Evolutionary conservation across 495 filamentous ascomycete species (phyloP).

Genomic region (Diplogelasinospora grovesii): DNA sequence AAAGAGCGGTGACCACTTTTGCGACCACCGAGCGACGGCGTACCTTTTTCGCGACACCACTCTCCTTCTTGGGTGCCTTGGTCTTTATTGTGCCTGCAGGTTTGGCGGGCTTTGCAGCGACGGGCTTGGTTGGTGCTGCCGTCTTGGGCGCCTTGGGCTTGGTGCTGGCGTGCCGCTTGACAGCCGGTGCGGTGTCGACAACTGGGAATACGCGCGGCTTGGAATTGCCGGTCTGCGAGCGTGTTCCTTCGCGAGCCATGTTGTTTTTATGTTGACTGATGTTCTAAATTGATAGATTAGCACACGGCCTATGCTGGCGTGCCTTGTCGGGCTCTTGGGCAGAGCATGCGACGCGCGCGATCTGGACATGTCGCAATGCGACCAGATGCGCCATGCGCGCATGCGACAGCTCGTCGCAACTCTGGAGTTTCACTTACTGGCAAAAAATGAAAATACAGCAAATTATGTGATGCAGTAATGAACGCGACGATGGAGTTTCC

Average conservation of each 20-base stretch:
- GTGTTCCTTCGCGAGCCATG: constrained; percentile 52
- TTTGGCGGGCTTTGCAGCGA: constrained; percentile 41
- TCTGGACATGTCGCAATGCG: constrained; percentile 9
- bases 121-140: constrained; percentile 24
- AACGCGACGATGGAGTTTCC: constrained; percentile 2
- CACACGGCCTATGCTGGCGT: constrained; percentile 1
- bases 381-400: neutral
- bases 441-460: constrained; percentile 3
- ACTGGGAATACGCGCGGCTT: constrained; percentile 47
- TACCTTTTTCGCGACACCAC: constrained; percentile 42
- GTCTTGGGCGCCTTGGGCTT: constrained; percentile 32
- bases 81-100: constrained; percentile 49
- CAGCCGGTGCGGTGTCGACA: constrained; percentile 42
- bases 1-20: neutral
- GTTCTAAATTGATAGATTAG: constrained; percentile 11
- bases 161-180: constrained; percentile 38
- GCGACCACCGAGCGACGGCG: constrained; percentile 2
- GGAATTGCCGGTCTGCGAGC: constrained; percentile 49
- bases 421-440: constrained; percentile 11
- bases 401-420: constrained; percentile 5
- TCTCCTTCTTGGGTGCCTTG: constrained; percentile 46
- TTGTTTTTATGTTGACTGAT: constrained; percentile 13
- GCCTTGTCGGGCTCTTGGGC: neutral
- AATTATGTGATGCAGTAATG: constrained; percentile 1
- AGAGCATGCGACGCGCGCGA: constrained; percentile 5